These are phyloP conservation scores for Filosporella fistucella DNA, from an alignment of 495 filamentous ascomycete species.

Conservation along the genomic window DNA sequence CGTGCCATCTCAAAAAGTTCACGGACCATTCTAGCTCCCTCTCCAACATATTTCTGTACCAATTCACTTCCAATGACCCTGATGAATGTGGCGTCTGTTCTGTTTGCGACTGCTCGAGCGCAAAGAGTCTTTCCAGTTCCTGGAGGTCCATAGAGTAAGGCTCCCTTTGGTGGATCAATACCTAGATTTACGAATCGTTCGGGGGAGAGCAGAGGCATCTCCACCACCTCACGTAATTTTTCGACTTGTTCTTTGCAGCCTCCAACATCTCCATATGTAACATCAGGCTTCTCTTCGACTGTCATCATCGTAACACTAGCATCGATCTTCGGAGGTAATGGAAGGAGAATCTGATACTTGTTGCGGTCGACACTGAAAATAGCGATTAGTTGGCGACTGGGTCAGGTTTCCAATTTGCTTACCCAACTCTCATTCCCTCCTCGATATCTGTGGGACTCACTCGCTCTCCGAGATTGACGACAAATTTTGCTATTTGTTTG, in stretches of 20 bases:
- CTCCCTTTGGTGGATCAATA: conserved; percentile 98
- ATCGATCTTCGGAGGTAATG: conserved; percentile 98
- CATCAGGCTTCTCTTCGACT: conserved; percentile 98
- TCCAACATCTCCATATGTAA: conserved; percentile 97
- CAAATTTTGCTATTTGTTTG: conserved; percentile 99
- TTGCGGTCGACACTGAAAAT: conserved; percentile 79
- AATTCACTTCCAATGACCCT: conserved; percentile 95
- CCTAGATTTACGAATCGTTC: conserved; percentile 96
- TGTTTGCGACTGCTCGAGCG: conserved; percentile 92
- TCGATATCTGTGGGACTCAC: conserved; percentile 98
- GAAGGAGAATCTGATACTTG: conserved; percentile 97
- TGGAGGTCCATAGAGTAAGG: conserved; percentile 91
- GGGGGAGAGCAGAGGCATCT: conserved; percentile 94
- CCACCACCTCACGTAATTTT: conserved; percentile 96
- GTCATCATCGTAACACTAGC: conserved; percentile 99
- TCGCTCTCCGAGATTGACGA: conserved; percentile 95
- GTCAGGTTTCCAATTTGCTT: conserved; percentile 34
- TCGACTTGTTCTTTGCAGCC: conserved; percentile 99
- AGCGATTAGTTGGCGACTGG: no score
- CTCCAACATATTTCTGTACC: conserved; percentile 98
- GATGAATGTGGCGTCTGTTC: conserved; percentile 98
- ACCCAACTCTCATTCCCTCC: conserved; percentile 96
- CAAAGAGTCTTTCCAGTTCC: conserved; percentile 98
- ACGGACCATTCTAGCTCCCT: conserved; percentile 95
- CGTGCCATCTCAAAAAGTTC: conserved; percentile 99